Conservation (phyloP, 805 yeast species). For the Ogataea paraovalis region DNA sequence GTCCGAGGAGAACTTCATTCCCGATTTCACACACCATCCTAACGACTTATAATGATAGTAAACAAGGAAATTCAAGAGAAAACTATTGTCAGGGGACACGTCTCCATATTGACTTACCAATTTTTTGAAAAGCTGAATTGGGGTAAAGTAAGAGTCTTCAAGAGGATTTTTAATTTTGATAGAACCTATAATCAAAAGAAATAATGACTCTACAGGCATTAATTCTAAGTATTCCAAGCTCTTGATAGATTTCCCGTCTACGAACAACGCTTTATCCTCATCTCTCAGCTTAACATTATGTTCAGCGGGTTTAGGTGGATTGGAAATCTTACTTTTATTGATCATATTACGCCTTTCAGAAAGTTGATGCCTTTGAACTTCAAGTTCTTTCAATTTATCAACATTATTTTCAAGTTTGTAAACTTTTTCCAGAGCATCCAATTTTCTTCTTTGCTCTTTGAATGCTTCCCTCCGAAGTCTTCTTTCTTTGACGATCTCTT, state of each 20-base stretch:
- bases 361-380: slow-evolving; percentile 31
- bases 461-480: slow-evolving; percentile 68
- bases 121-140: slow-evolving; percentile 11
- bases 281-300: slow-evolving; percentile 20
- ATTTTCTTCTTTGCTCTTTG: slow-evolving; percentile 61
- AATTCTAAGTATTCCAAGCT: slow-evolving; percentile 56
- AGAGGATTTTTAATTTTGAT: slow-evolving; percentile 5
- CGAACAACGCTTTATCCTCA: slow-evolving; percentile 35
- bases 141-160: neutral
- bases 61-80: slow-evolving; percentile 58
- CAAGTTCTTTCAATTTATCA: slow-evolving; percentile 33
- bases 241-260: slow-evolving; percentile 21
- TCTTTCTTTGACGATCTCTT: slow-evolving; percentile 72
- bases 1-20: slow-evolving; percentile 90
- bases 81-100: slow-evolving; percentile 30
- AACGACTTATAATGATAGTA: slow-evolving; percentile 83
- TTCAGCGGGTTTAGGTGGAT: slow-evolving; percentile 9
- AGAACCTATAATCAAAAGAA: slow-evolving; percentile 47
- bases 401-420: slow-evolving; percentile 22
- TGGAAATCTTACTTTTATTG: slow-evolving; percentile 6
- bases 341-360: slow-evolving; percentile 17
- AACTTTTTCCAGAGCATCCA: slow-evolving; percentile 45
- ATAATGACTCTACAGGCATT: slow-evolving; percentile 72
- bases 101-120: slow-evolving; percentile 12
- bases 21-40: slow-evolving; percentile 94